phyloP scores from a whole-genome alignment of 208 protist species.

The Leishmania tarentolae region DNA sequence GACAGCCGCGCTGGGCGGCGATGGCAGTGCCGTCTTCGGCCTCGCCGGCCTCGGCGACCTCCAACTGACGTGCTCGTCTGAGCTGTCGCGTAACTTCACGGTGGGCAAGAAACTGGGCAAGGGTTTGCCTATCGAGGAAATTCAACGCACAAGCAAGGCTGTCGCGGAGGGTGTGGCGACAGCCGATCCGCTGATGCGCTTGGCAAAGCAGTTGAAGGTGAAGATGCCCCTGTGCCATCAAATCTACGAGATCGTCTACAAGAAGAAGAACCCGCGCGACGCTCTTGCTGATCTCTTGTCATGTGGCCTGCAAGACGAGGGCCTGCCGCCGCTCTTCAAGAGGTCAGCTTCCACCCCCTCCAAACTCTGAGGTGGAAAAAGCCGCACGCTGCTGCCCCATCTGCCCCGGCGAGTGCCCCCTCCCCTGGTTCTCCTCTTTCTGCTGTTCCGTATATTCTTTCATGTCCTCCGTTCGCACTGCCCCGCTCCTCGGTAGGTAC shows the following conservation, averaged over 20 bases:
- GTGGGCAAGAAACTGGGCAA: slow-evolving; percentile 79
- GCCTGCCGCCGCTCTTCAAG: slow-evolving; percentile 52
- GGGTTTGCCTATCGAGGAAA: slow-evolving; percentile 71
- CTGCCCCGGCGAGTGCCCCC: too few relatives aligned
- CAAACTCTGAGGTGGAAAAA: slow-evolving; percentile 19
- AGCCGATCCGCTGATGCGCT: slow-evolving; percentile 66
- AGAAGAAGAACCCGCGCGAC: slow-evolving; percentile 35
- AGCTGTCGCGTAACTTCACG: slow-evolving; percentile 90
- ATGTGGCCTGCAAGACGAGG: slow-evolving; percentile 51
- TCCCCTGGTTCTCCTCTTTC: too few relatives aligned
- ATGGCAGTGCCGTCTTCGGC: slow-evolving; percentile 81
- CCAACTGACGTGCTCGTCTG: slow-evolving; percentile 87
- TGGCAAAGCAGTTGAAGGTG: slow-evolving; percentile 61
- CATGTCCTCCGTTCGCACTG: too few relatives aligned
- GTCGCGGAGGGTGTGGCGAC: slow-evolving; percentile 84
- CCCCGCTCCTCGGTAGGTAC: too few relatives aligned
- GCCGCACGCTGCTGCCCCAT: too few relatives aligned
- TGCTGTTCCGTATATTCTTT: too few relatives aligned
- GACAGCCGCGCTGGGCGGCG: slow-evolving; percentile 74
- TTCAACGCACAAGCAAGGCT: slow-evolving; percentile 60
- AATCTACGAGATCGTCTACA: slow-evolving; percentile 77
- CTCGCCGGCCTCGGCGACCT: slow-evolving; percentile 90
- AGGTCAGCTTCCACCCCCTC: slow-evolving; percentile 16
- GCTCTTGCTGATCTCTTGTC: slow-evolving; percentile 33
- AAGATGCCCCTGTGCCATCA: slow-evolving; percentile 63